These are phyloP conservation scores for Blastomyces parvus DNA, from an alignment of 2,329 filamentous ascomycete genomes.

Conservation along the genomic window DNA sequence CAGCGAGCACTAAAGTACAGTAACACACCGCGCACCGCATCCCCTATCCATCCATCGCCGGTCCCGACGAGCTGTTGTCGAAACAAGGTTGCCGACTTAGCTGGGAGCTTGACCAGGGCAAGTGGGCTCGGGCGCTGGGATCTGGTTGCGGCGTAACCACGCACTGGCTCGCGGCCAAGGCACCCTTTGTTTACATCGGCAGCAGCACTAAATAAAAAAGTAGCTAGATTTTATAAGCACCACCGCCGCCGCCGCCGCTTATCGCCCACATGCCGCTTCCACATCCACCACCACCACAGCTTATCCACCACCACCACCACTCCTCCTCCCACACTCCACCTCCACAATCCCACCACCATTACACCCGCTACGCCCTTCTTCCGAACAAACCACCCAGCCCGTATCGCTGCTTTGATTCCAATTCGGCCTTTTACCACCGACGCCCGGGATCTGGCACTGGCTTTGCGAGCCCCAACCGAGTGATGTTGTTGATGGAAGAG, in stretches of 20 bases:
- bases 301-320: neutral
- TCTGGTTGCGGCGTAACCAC: slow-evolving; percentile 5
- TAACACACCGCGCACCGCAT: too few species aligned
- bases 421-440: neutral
- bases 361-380: neutral
- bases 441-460: neutral
- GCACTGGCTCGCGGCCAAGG: neutral
- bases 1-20: too few species aligned
- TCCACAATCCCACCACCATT: neutral
- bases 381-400: neutral
- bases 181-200: slow-evolving; percentile 1
- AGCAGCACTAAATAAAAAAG: neutral
- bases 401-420: neutral
- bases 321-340: neutral
- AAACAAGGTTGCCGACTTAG: slow-evolving; percentile 2
- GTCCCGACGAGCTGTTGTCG: neutral
- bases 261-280: slow-evolving; percentile 1
- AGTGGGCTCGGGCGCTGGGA: neutral
- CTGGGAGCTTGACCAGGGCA: neutral
- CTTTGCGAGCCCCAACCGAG: neutral
- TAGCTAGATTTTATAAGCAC: neutral
- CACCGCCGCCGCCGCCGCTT: neutral
- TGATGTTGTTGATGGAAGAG: slow-evolving; percentile 42
- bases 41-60: neutral
- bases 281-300: neutral